phyloP scores from a whole-genome alignment of 1,284 basidiomycete genomes.

The Mycena citricolor region DNA sequence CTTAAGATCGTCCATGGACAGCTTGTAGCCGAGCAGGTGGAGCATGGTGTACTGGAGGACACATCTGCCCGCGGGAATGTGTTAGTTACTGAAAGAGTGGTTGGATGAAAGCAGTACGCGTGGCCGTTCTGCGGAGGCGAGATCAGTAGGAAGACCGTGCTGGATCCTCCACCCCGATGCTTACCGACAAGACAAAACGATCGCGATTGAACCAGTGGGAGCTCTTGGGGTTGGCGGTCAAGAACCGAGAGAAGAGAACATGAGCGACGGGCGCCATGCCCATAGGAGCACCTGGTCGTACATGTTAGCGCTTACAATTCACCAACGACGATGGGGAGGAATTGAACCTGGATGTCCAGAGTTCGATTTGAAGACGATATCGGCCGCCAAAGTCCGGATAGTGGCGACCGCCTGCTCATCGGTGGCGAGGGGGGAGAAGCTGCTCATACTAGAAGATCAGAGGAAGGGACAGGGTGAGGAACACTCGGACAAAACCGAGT shows the following conservation, averaged over 20 bases:
- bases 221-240: constrained; percentile 23
- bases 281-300: constrained; percentile 77
- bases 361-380: constrained; percentile 81
- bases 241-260: constrained; percentile 83
- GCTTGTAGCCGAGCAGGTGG: constrained; percentile 59
- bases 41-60: constrained; percentile 63
- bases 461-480: constrained; percentile 28
- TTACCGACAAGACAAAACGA: constrained; percentile 58
- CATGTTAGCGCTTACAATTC: constrained; percentile 13
- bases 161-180: no score
- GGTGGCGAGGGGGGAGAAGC: constrained; percentile 37
- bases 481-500: no score
- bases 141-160: no score
- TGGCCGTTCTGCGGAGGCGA: no score
- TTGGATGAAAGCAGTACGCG: neutral
- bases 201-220: constrained; percentile 42
- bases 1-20: constrained; percentile 61
- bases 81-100: constrained; percentile 30
- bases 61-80: constrained; percentile 52
- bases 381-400: constrained; percentile 71
- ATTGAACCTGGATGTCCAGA: constrained; percentile 91
- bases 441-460: constrained; percentile 35
- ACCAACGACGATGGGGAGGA: constrained; percentile 7
- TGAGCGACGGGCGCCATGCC: constrained; percentile 90
- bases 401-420: constrained; percentile 68